phyloP scores from a whole-genome alignment of 2,329 filamentous ascomycete species.

The Cyclaneusma minus region DNA sequence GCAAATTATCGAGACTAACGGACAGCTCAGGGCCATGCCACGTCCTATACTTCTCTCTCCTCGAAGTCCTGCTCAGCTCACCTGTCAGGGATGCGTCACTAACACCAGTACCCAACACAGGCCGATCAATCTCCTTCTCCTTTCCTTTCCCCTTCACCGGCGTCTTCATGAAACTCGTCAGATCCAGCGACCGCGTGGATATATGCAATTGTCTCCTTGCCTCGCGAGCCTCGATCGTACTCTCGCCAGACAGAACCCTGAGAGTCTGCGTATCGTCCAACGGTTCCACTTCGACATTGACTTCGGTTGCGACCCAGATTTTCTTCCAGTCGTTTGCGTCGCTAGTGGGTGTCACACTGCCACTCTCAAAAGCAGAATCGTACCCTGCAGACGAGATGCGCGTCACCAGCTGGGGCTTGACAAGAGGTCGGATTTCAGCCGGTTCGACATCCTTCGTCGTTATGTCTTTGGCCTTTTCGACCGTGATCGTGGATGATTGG shows the following conservation, averaged over 20 bases:
- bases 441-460: neutral
- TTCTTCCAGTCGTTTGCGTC: too few species aligned
- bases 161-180: constrained; percentile 1
- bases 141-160: neutral
- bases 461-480: constrained; percentile 1
- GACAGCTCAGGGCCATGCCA: too few species aligned
- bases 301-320: too few species aligned
- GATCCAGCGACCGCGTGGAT: neutral
- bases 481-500: neutral
- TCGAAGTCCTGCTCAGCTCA: neutral
- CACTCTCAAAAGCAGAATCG: too few species aligned
- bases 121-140: neutral
- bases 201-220: neutral
- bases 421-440: too few species aligned
- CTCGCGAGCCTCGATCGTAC: neutral
- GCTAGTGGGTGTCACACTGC: too few species aligned
- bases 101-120: neutral
- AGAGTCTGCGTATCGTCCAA: too few species aligned
- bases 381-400: too few species aligned
- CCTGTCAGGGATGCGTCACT: neutral
- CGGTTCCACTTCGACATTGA: too few species aligned
- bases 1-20: too few species aligned
- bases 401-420: too few species aligned
- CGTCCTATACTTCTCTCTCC: constrained; percentile 10
- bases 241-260: too few species aligned